Evolutionary conservation across 257 asterid genomes (phyloP), one percentile per base, ranked within the genome.

Genomic region (Capsicum pubescens): DNA sequence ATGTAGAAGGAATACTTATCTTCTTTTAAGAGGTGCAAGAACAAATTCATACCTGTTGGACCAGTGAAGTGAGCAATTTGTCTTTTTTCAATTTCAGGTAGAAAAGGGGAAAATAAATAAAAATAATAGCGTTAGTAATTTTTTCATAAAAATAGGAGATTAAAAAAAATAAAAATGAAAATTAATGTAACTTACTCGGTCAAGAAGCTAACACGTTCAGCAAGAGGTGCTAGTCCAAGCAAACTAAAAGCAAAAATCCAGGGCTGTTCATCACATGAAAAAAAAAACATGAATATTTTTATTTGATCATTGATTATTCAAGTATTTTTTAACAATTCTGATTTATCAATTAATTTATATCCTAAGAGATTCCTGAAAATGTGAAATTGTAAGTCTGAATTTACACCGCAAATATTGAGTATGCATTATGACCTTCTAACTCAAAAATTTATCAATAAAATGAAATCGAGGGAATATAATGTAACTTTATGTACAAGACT

Each of bases 161-260:
- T 39, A 39, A 74, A 8, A 42, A 3, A 19, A 63, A 21, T 11
- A 63, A 4, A 44, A 13, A 50, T 3, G 6, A 15, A 35, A 60
- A 36, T 9, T 26, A 26, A 35, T 8, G 4, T 13, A 56, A 78
- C 91, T 86, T 84, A 89, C 92, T 89, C 92, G 5, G 92, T 89
- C 50, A 89, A 80, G 85, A 89, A 89, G 83, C 92, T 87, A 79
- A 89, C 86, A 57, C 92, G 89, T 79, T 89, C 92, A 14, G 92
- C 92, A 15, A 89, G 88, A 26, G 90, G 90, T 35, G 89, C 87
- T 57, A 89, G 90, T 15, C 90, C 92, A 32, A 89, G 81, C 61
- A 89, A 83, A 81, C 92, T 89, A 83, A 89, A 70, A 8, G 88
- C 90, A 83, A 89, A 89, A 42, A 87, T 72, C 89, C 92, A 89